Conservation (phyloP, 2,329 filamentous ascomycete genomes). For the Acephala macrosclerotiorum region DNA sequence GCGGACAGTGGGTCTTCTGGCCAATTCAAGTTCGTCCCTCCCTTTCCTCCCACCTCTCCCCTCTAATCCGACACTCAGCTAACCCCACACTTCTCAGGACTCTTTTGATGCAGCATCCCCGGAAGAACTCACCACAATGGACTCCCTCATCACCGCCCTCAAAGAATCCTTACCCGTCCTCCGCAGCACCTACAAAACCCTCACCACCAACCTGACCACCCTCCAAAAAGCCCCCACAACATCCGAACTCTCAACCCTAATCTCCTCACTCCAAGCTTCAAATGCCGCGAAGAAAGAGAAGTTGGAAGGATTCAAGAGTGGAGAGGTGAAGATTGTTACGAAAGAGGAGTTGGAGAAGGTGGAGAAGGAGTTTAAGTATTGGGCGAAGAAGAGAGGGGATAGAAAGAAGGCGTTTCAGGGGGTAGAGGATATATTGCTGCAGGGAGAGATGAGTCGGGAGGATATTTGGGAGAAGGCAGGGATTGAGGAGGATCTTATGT, state of each 20-base stretch:
- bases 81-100: slow-evolving; percentile 47
- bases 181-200: slow-evolving; percentile 57
- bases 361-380: slow-evolving; percentile 54
- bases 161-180: slow-evolving; percentile 52
- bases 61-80: not conserved
- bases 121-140: slow-evolving; percentile 56
- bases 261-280: not conserved
- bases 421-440: slow-evolving; percentile 51
- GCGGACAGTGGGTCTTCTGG: slow-evolving; percentile 46
- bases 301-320: slow-evolving; percentile 50
- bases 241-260: slow-evolving; percentile 49
- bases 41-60: not conserved
- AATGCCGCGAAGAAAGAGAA: slow-evolving; percentile 43
- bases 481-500: slow-evolving; percentile 35
- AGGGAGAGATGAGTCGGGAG: slow-evolving; percentile 50
- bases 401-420: slow-evolving; percentile 43
- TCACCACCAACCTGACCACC: slow-evolving; percentile 51
- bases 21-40: slow-evolving; percentile 38
- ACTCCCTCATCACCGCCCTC: slow-evolving; percentile 55
- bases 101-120: slow-evolving; percentile 55
- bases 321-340: slow-evolving; percentile 51
- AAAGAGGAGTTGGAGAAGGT: slow-evolving; percentile 55
- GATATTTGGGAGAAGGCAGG: slow-evolving; percentile 55
- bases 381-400: slow-evolving; percentile 45
- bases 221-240: slow-evolving; percentile 55